A percentile compares a stretch with the other conserved stretches of the same genome.
Evolutionary conservation across 768 basidiomycete genomes (phyloP).

Genomic region (Kockovaella imperatae): DNA sequence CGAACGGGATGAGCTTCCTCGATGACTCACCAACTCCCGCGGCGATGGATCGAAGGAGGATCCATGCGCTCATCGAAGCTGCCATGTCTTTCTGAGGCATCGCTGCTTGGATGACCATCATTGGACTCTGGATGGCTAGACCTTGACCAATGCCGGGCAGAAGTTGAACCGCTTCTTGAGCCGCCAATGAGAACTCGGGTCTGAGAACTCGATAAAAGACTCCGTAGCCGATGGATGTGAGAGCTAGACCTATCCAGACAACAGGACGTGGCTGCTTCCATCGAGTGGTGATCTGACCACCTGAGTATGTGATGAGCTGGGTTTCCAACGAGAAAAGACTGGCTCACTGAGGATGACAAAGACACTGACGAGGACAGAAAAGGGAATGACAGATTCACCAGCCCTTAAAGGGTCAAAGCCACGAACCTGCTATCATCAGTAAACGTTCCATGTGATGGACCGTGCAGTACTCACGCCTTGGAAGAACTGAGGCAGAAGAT

Average conservation of each 20-base stretch:
- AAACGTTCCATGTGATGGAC: slow-evolving; percentile 3
- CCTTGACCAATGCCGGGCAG: slow-evolving; percentile 30
- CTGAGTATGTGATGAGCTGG: slow-evolving; percentile 8
- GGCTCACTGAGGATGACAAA: slow-evolving; percentile 14
- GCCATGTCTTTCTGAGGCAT: slow-evolving; percentile 44
- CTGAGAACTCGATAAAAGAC: slow-evolving; percentile 19
- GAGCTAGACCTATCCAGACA: slow-evolving; percentile 33
- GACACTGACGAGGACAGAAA: slow-evolving; percentile 11
- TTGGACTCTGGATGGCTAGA: slow-evolving; percentile 30
- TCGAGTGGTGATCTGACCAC: slow-evolving; percentile 29
- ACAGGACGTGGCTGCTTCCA: slow-evolving; percentile 32
- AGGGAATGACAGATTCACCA: slow-evolving; percentile 35
- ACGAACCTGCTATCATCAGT: slow-evolving; percentile 5
- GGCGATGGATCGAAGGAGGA: slow-evolving; percentile 29
- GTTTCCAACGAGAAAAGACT: not conserved
- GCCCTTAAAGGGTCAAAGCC: slow-evolving; percentile 16
- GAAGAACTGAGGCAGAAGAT: slow-evolving; percentile 33
- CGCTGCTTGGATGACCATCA: slow-evolving; percentile 37
- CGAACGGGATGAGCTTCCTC: not conserved
- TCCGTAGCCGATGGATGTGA: slow-evolving; percentile 24
- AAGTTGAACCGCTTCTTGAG: slow-evolving; percentile 24
- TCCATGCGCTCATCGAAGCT: slow-evolving; percentile 34
- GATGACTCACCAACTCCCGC: slow-evolving; percentile 31
- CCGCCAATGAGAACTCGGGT: slow-evolving; percentile 10
- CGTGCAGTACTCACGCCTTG: slow-evolving; percentile 29